Percentiles rank a stretch among this genome's conserved stretches.
Evolutionary conservation across 192 early-diverging fungal genomes (phyloP).

Genomic region (Funneliformis mosseae): DNA sequence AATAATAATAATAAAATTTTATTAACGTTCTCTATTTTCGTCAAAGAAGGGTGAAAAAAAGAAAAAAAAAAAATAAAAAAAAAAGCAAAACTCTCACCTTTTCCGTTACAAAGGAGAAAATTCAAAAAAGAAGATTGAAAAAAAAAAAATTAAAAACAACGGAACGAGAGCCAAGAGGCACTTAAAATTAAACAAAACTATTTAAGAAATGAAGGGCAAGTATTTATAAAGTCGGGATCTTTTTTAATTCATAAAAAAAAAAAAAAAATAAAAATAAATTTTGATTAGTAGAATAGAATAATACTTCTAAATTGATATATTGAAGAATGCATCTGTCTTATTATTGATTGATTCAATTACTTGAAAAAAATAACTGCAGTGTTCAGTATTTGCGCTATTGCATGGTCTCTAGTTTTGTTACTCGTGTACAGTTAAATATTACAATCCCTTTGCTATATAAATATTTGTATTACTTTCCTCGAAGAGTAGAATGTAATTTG

Average conservation of each 20-base stretch:
- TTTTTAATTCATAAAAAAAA: too few relatives aligned
- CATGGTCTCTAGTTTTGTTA: too few relatives aligned
- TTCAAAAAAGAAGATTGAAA: too few relatives aligned
- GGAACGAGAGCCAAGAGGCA: background rate
- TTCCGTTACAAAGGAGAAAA: conserved; percentile 11
- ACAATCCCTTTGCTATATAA: too few relatives aligned
- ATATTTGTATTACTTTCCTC: conserved; percentile 2
- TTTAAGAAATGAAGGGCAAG: background rate
- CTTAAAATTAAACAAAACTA: background rate
- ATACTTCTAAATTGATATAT: too few relatives aligned
- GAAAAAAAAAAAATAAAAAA: too few relatives aligned
- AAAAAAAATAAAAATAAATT: too few relatives aligned
- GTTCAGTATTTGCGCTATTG: background rate
- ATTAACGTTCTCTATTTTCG: background rate
- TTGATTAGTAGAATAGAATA: too few relatives aligned
- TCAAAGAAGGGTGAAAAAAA: background rate
- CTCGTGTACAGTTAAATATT: too few relatives aligned
- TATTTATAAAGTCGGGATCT: background rate
- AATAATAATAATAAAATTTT: background rate
- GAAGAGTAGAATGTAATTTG: conserved; percentile 19
- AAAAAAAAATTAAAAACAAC: background rate
- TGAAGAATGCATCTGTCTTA: too few relatives aligned
- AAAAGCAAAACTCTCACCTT: background rate
- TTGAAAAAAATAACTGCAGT: background rate
- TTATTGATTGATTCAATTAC: too few relatives aligned